These are phyloP conservation scores for Boletus coccyginus DNA, from an alignment of 768 basidiomycete species.

Conservation along the genomic window DNA sequence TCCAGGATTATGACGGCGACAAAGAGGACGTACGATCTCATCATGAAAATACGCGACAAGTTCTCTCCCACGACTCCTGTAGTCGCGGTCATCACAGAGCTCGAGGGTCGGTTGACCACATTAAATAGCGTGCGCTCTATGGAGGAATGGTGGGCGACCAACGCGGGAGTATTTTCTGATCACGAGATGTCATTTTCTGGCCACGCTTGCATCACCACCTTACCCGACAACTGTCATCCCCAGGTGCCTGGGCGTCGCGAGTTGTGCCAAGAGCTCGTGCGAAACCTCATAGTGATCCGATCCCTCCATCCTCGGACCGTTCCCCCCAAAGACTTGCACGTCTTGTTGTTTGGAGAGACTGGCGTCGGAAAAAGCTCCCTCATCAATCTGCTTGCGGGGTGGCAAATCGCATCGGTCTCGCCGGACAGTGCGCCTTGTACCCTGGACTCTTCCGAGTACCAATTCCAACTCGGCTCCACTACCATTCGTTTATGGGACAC, in stretches of 20 bases:
- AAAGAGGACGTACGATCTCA: conserved; percentile 18
- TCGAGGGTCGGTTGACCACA: conserved; percentile 24
- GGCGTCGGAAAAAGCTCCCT: conserved; percentile 26
- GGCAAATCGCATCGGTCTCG: conserved; percentile 23
- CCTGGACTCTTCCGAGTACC: conserved; percentile 27
- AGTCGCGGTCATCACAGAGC: conserved; percentile 30
- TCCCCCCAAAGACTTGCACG: conserved; percentile 25
- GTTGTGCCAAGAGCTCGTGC: conserved; percentile 18
- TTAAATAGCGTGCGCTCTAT: conserved; percentile 20
- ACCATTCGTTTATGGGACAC: conserved; percentile 34
- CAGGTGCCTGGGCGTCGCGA: conserved; percentile 18
- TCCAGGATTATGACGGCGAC: conserved; percentile 15
- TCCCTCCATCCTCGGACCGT: conserved; percentile 17
- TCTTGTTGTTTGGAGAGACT: conserved; percentile 41
- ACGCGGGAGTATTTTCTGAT: conserved; percentile 24
- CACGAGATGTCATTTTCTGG: conserved; percentile 32
- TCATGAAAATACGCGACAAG: conserved; percentile 15
- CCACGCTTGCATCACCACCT: conserved; percentile 39
- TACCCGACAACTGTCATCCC: conserved; percentile 21
- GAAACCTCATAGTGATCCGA: conserved; percentile 13
- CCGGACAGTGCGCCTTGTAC: conserved; percentile 34
- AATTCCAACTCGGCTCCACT: conserved; percentile 20
- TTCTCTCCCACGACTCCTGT: conserved; percentile 19
- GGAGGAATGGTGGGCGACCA: conserved; percentile 39
- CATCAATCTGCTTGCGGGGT: conserved; percentile 29